Evolutionary conservation across 2,329 filamentous ascomycete genomes (phyloP), one percentile per base, ranked within the genome.

Genomic region (Ambrosiella cleistominuta): DNA sequence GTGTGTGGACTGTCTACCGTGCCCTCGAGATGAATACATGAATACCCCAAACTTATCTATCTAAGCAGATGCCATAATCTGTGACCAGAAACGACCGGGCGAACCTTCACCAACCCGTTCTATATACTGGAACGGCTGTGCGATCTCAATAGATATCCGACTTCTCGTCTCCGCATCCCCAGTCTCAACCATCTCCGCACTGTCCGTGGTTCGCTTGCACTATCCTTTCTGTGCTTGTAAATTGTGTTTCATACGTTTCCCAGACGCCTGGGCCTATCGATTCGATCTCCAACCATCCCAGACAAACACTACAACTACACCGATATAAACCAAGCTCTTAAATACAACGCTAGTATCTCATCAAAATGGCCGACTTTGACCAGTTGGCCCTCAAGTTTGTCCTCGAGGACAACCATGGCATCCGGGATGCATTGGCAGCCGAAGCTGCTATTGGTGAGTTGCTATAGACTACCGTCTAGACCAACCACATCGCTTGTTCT

Each of bases 361-460:
- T 17, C 57, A 64, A 27, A 64, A 79, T 79, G 76, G 71, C 74
- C 55, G 71, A 71, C 64, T 73, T 79, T 63, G 71, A 73, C 62
- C 74, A 77, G 63, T 71, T 77, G 62, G 76, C 76, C 39, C 68
- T 78, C 57, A 72, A 77, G 62, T 79, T 75, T 65, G 76, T 79
- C 60, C 73, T 79, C 45, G 70, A 74, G 7, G 75, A 79, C 57
- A 70, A 75, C 59, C 70, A 72, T 59, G 66, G 68, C 42, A 68
- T 67, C 59, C 68, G 71, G 61, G 67, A 64, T 13, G 65, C 62
- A 38, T 70, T 77, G 61, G 69, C 73, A 37, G 67, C 72, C 56
- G 70, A 72, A 54, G 72, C 75, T n/a, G 75, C 76, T 17, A 66
- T 66, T 62, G 71, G 72, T 73, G 61, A 17, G 64, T 62, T n/a